These are phyloP conservation scores for Erigeron philadelphicus DNA, from an alignment of 140 eudicot species.

Conservation along the genomic window DNA sequence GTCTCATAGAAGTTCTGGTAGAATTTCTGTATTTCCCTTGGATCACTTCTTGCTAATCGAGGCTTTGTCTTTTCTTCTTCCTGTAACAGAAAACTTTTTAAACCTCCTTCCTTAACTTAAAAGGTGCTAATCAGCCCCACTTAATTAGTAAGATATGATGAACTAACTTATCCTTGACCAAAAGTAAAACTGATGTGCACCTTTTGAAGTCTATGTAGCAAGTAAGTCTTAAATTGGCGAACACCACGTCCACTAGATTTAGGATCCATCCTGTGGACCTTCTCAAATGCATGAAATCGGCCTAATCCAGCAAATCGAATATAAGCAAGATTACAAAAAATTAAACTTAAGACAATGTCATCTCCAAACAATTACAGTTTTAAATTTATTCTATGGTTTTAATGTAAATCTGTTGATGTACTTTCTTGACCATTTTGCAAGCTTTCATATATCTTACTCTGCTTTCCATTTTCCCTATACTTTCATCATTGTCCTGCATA, in stretches of 20 bases:
- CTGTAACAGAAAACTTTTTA: constrained; percentile 37
- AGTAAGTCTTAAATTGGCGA: constrained; percentile 90
- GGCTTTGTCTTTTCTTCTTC: constrained; percentile 65
- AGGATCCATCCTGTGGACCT: constrained; percentile 89
- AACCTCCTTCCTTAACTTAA: constrained; percentile 17
- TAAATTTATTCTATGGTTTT: background rate
- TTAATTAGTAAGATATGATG: constrained; percentile 8
- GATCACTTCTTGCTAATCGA: constrained; percentile 52
- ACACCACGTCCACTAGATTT: constrained; percentile 89
- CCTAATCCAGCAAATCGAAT: constrained; percentile 44
- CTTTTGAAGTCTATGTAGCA: constrained; percentile 75
- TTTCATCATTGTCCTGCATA: background rate
- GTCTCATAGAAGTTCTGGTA: constrained; percentile 72
- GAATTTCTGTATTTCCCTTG: constrained; percentile 77
- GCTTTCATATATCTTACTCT: background rate
- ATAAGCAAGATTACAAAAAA: constrained; percentile 9
- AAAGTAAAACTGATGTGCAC: constrained; percentile 30
- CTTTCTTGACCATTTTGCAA: background rate
- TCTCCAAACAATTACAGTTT: background rate
- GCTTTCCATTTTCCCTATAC: background rate
- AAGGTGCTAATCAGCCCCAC: background rate
- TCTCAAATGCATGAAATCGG: constrained; percentile 96
- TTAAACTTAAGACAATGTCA: background rate
- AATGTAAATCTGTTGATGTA: background rate
- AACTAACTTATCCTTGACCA: background rate